phyloP scores from a whole-genome alignment of 2,329 filamentous ascomycete genomes.

The Didymella keratinophila region DNA sequence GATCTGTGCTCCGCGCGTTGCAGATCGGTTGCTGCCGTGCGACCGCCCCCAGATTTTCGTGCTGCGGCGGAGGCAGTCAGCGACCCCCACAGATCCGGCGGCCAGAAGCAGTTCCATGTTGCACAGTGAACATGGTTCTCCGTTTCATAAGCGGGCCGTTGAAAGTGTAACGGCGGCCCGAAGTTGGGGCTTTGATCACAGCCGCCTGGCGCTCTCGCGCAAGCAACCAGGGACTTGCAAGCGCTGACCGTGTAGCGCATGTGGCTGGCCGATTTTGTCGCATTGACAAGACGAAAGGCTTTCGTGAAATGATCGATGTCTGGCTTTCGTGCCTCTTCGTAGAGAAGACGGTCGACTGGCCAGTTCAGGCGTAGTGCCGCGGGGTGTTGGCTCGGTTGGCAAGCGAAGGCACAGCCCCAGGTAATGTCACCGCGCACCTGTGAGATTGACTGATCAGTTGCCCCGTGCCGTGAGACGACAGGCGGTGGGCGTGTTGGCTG shows the following conservation, averaged over 20 bases:
- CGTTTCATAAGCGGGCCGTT: slow-evolving; percentile 16
- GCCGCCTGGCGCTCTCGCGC: slow-evolving; percentile 2
- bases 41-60: slow-evolving; percentile 13
- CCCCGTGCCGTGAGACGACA: slow-evolving; percentile 15
- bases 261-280: not conserved
- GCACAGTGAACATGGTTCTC: slow-evolving; percentile 4
- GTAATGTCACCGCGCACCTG: slow-evolving; percentile 4
- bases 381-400: slow-evolving; percentile 28
- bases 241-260: not conserved
- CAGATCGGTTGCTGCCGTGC: slow-evolving; percentile 10
- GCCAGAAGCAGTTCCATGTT: slow-evolving; percentile 5
- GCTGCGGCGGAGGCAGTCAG: not conserved
- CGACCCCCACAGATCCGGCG: slow-evolving; percentile 10
- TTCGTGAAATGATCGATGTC: not conserved
- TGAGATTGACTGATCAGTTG: slow-evolving; percentile 9
- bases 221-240: not conserved
- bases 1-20: not conserved
- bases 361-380: slow-evolving; percentile 13
- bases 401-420: slow-evolving; percentile 27
- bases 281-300: not conserved
- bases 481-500: slow-evolving; percentile 2
- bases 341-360: slow-evolving; percentile 8
- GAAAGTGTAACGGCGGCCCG: slow-evolving; percentile 17
- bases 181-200: slow-evolving; percentile 2
- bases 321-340: slow-evolving; percentile 4